Evolutionary conservation across 164 flowering plant genomes (phyloP), one percentile per base, ranked within the genome.

Genomic region (Aristolochia californica): DNA sequence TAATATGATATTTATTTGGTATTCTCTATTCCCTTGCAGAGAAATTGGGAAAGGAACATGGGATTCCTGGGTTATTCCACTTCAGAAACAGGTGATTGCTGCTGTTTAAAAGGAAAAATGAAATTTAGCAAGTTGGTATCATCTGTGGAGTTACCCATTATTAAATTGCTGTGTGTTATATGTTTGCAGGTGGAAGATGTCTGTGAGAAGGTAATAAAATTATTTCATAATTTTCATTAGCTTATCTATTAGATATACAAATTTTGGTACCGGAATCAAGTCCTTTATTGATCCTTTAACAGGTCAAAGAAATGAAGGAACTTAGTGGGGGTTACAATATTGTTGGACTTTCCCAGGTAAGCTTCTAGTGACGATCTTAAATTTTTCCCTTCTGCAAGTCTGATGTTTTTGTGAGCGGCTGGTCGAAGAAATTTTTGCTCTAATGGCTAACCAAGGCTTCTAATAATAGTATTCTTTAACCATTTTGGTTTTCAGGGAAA

Each of bases 291-390:
- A 45, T 34, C 22, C 68, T 50, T 52, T 62, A 34, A 60, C 79
- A 90, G 97, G 94, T 93, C 74, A 94, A 90, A 72, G 45, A 72
- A 77, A 87, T 83, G 83, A 74, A 77, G 68, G 84, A 84, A 66
- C 84, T 94, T 49, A 76, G 71, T 5, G 67, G 68, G 10, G 99
- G 99, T 56, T 94, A 85, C 78, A 90, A 90, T 76, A 83, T 94
- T 21, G 96, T 94, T 80, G 96, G 97, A 55, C 91, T 87, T 47
- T 94, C 99, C 23, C 99, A 94, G 97, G 99, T 91, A 25, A 75
- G 28, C 48, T 15, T 21, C 20, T 20, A 23, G 34, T 34, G 9
- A 34, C 10, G 40, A 34, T 34, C 40, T 34, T 34, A 34, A 34
- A 34, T 34, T 4, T 8, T 7, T 34, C 7, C 10, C 10, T 34